Conservation (phyloP, 345 rosid genomes). For the Nephelium lappaceum region DNA sequence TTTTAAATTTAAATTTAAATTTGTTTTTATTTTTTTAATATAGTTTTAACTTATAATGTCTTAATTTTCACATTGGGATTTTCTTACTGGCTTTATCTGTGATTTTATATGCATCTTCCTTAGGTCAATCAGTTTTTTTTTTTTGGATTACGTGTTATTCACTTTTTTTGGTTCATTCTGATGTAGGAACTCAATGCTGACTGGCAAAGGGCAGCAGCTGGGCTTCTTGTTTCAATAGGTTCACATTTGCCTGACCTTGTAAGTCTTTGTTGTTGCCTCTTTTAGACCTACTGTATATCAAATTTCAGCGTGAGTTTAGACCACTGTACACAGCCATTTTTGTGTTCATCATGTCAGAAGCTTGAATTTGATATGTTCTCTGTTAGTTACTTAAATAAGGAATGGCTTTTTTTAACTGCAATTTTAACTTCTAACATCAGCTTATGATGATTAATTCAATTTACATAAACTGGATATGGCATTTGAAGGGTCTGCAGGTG, state of each 20-base stretch:
- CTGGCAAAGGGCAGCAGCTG: constrained; percentile 94
- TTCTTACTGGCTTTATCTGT: constrained; percentile 11
- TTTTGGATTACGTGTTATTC: not conserved
- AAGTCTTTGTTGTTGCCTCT: constrained; percentile 33
- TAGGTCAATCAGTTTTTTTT: constrained; percentile 7
- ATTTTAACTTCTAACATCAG: not conserved
- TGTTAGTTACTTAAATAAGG: not conserved
- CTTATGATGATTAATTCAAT: not conserved
- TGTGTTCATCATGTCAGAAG: not conserved
- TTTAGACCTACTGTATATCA: not conserved
- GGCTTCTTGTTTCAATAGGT: constrained; percentile 89
- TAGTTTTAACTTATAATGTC: not conserved
- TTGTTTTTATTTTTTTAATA: not conserved
- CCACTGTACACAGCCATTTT: not conserved
- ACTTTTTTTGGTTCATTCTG: constrained; percentile 22
- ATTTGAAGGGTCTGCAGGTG: not conserved
- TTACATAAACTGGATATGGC: not conserved
- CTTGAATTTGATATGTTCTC: not conserved
- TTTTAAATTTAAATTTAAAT: no score
- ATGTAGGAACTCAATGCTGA: constrained; percentile 79
- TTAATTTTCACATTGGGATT: not conserved
- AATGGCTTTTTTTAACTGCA: not conserved
- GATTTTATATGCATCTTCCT: not conserved
- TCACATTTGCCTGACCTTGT: constrained; percentile 93
- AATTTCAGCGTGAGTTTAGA: not conserved